phyloP scores from a whole-genome alignment of 164 flowering plant genomes.

The Tetrastigma voinierianum region DNA sequence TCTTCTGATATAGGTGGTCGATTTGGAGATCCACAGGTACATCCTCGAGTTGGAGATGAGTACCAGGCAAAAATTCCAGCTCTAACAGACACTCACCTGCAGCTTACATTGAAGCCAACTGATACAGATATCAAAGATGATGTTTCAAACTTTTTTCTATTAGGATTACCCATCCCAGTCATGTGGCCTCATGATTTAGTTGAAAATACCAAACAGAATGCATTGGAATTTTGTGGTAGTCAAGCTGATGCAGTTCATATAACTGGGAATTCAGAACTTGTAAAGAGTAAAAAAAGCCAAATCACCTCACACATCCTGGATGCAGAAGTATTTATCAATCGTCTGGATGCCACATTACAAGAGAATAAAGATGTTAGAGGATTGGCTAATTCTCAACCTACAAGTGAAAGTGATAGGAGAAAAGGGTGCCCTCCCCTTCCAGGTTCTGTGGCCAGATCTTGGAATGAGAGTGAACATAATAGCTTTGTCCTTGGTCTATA shows the following conservation, averaged over 20 bases:
- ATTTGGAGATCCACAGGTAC: slow-evolving; percentile 10
- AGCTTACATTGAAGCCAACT: neutral
- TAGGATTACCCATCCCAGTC: slow-evolving; percentile 10
- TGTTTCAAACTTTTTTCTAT: neutral
- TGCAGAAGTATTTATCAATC: neutral
- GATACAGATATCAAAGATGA: neutral
- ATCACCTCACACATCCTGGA: slow-evolving; percentile 7
- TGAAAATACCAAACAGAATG: slow-evolving; percentile 5
- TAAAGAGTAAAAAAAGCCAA: slow-evolving; percentile 8
- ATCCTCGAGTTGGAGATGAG: slow-evolving; percentile 19
- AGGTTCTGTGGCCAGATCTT: slow-evolving; percentile 13
- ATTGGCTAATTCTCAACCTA: slow-evolving; percentile 3
- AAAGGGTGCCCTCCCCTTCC: slow-evolving; percentile 11
- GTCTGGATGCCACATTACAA: neutral
- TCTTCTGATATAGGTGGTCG: neutral
- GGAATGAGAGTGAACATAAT: slow-evolving; percentile 17
- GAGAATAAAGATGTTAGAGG: slow-evolving; percentile 2
- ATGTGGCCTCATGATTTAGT: slow-evolving; percentile 15
- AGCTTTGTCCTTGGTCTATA: slow-evolving; percentile 22
- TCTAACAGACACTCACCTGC: neutral
- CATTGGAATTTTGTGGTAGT: neutral
- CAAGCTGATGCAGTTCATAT: neutral
- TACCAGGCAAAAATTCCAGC: slow-evolving; percentile 24
- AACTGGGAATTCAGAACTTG: slow-evolving; percentile 3
- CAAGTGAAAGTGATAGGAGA: neutral